Conservation (phyloP, 2,329 filamentous ascomycete genomes). For the Epichloe gansuensis region DNA sequence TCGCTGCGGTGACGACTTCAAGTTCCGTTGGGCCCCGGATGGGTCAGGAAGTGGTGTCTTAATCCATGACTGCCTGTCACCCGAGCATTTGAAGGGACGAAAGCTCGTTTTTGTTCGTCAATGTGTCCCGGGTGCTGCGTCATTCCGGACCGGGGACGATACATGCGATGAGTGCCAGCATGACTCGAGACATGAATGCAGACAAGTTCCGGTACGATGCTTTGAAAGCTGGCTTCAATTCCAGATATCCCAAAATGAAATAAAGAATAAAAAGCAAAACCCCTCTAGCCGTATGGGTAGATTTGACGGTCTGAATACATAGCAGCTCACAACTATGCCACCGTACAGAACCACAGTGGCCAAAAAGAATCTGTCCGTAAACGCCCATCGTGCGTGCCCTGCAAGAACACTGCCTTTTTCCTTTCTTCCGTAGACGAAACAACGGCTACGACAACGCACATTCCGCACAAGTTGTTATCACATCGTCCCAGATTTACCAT, state of each 20-base stretch:
- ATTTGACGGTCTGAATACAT: not conserved
- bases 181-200: too few species aligned
- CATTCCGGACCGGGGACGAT: too few species aligned
- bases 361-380: constrained; percentile 5
- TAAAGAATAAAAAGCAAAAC: not conserved
- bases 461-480: not conserved
- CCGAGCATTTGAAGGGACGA: too few species aligned
- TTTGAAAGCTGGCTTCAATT: constrained; percentile 2
- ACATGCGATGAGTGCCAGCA: too few species aligned
- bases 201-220: not conserved
- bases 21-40: too few species aligned
- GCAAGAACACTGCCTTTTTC: not conserved
- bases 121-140: too few species aligned
- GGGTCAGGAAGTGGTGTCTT: too few species aligned
- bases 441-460: not conserved
- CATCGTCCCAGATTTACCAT: not conserved
- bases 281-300: constrained; percentile 3
- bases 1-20: too few species aligned
- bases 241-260: constrained; percentile 4
- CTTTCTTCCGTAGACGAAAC: not conserved
- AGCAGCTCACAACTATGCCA: constrained; percentile 1
- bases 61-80: too few species aligned
- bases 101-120: too few species aligned
- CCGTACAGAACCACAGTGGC: not conserved
- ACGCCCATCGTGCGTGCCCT: constrained; percentile 6